Base-by-base conservation (phyloP, 2,329 filamentous ascomycete species). In the Diaporthe humulicola region DNA sequence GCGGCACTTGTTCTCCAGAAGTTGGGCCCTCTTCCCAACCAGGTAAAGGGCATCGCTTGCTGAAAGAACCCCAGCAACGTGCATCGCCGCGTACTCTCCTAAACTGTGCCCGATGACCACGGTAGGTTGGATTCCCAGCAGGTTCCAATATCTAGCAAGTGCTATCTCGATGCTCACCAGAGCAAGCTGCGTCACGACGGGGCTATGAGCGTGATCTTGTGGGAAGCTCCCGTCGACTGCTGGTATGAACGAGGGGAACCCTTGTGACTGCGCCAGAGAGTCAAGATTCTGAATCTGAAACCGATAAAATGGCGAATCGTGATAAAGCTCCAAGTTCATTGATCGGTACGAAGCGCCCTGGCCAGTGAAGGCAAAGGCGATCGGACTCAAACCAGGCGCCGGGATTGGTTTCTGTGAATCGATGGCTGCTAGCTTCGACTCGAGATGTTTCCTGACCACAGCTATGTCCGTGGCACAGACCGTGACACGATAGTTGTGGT, bases 41-140 rank as follows among this genome's bases (percentile, higher is more conserved):
- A 94, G 84, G 60, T 89, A 90, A 14, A 95, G 84, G 76, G 90
- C 88, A 78, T 93, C 91, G 42, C 85, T 85, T n/a, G 87, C 88
- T 0, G 90, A 91, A 38, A 93, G 84, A 38, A 94, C 91, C 60
- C 91, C 92, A 71, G 92, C 90, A 56, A 91, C 87, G 77, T 92
- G 87, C 4, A 94, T 87, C 64, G 92, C 92, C 40, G 92, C 91
- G 77, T 93, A 93, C 81, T 94, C 92, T 60, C 92, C 92, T 30
- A 94, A 83, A 76, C 90, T 93, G 79, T 89, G 88, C 9, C 88
- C 88, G 15, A 90, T 80, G 3, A 90, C 88, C 0, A 60, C 61
- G 28, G 38, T 40, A 2, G 88, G 88, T 25, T 80, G 81, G 36
- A 90, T 81, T 40, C 87, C 87, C 25, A 93, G 81, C 0, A 80